Evolutionary conservation across 177 flowering plant species (phyloP), one percentile per base, ranked within the genome.

Genomic region (Vitis hybrid): DNA sequence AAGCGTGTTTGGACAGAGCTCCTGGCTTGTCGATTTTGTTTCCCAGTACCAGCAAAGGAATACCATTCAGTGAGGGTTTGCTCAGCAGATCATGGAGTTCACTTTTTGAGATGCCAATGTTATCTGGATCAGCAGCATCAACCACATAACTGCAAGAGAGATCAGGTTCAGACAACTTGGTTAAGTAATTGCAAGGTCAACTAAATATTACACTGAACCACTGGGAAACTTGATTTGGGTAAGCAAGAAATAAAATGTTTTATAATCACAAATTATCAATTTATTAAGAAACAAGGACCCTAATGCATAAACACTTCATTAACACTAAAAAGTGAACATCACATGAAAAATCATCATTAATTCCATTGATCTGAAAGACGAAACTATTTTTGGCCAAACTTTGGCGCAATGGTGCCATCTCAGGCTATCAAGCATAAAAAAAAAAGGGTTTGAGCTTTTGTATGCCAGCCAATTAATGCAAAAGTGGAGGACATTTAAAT

Each of bases 71-170:
- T 27, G 86, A 81, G 8, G 83, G 67, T 65, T 81, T 83, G 71
- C 84, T 79, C 73, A 83, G 58, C 73, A 83, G 74, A 69, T 83
- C 86, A 67, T 83, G 86, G 69, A 83, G 84, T 57, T 83, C 86
- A 18, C 83, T 79, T 69, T 56, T 83, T 50, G 86, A 83, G 58
- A 77, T 74, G 73, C 71, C 71, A 61, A 83, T 32, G 71, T 79
- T 83, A 27, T 81, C 84, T 15, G 72, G 75, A 71, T 83, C 86
- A 52, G 86, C 84, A 53, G 84, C 83, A 75, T 83, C 86, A 52
- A 83, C 84, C 35, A 83, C 84, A 65, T 83, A 83, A 53, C 86
- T 83, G 69, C 75, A 76, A 32, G 30, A 71, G 54, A 70, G 15
- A 49, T n/a, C 32, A 50, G 63, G 3, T 11, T 52, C 56, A 41